Conservation (phyloP, 2,329 filamentous ascomycete genomes). For the Clonostachys byssicola region DNA sequence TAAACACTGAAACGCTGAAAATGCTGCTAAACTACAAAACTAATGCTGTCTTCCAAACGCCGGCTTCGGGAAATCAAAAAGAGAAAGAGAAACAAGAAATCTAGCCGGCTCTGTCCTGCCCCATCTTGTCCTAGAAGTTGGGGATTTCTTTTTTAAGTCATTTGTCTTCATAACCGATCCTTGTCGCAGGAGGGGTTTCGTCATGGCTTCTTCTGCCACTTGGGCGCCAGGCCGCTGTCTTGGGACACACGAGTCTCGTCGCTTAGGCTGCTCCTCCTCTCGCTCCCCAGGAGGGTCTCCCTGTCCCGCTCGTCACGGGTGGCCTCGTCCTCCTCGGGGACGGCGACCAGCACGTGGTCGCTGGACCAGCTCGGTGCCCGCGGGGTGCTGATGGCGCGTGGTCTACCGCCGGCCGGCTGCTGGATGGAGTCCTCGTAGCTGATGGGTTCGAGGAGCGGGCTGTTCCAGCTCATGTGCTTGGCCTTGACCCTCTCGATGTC, state of each 20-base stretch:
- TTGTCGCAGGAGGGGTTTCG: background rate
- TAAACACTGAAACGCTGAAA: too few species aligned
- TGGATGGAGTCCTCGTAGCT: background rate
- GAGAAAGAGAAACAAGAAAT: too few species aligned
- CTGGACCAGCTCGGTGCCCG: conserved; percentile 27
- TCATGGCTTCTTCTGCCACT: conserved; percentile 10
- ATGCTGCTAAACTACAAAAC: too few species aligned
- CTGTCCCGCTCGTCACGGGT: conserved; percentile 9
- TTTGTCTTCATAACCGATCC: too few species aligned
- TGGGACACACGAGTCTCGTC: conserved; percentile 11
- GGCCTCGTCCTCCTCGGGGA: conserved; percentile 31
- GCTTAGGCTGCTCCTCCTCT: conserved; percentile 9
- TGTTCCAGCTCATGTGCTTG: background rate
- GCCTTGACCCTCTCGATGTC: conserved; percentile 20
- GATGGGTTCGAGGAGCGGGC: background rate
- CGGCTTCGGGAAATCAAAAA: too few species aligned
- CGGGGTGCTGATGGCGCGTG: conserved; percentile 16
- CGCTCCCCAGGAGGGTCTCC: conserved; percentile 19
- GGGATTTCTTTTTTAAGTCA: too few species aligned
- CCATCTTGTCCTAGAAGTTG: too few species aligned
- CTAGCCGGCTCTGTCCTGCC: too few species aligned
- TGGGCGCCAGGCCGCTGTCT: conserved; percentile 18
- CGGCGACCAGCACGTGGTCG: conserved; percentile 28
- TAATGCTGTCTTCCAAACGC: too few species aligned
- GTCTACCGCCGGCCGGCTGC: conserved; percentile 3